Evolutionary conservation across 176 grass and related monocot genomes (phyloP).

Genomic region (Carex myosuroides): DNA sequence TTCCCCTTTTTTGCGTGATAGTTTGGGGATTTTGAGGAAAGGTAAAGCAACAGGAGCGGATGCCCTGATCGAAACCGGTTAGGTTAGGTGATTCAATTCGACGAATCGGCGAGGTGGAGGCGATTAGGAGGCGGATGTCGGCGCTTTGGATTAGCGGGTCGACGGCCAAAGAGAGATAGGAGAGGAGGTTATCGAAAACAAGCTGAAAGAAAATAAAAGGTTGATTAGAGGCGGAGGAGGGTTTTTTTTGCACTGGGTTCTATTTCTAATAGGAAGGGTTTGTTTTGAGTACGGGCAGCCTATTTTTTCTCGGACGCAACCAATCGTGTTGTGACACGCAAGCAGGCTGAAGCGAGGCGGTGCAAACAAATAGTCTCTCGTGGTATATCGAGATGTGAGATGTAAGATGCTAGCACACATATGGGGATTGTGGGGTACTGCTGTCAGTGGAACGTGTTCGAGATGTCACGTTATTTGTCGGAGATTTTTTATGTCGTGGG

Average conservation of each 20-base stretch:
- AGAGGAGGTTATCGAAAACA: constrained; percentile 43
- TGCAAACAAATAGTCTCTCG: neutral
- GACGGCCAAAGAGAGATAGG: constrained; percentile 28
- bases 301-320: constrained; percentile 24
- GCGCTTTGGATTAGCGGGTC: constrained; percentile 34
- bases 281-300: constrained; percentile 13
- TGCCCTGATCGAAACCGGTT: constrained; percentile 1
- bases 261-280: constrained; percentile 9
- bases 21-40: constrained; percentile 12
- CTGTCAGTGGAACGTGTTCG: neutral
- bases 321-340: constrained; percentile 30
- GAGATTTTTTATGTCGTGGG: neutral
- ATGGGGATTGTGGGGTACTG: neutral
- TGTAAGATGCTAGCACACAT: too few relatives aligned
- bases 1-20: neutral
- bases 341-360: neutral
- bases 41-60: neutral
- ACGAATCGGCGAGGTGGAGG: constrained; percentile 5
- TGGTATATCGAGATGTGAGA: neutral
- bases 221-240: constrained; percentile 41
- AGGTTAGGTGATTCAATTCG: constrained; percentile 31
- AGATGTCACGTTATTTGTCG: neutral
- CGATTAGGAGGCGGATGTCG: constrained; percentile 14
- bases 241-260: constrained; percentile 6
- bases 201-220: constrained; percentile 27